Conservation (phyloP, 2,329 filamentous ascomycete species). For the Fusarium sp. region DNA sequence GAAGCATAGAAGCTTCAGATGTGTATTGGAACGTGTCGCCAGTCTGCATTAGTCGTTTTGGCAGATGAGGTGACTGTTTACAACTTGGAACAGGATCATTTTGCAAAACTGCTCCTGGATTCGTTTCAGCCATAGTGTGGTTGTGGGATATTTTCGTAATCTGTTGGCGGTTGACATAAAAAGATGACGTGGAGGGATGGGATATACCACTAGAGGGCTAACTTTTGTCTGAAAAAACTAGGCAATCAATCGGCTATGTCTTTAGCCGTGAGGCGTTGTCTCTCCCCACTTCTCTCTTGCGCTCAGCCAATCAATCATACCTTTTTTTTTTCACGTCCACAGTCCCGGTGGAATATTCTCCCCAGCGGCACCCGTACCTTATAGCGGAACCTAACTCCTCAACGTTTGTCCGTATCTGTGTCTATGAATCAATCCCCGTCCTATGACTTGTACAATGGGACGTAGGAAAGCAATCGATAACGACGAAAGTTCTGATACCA, state of each 20-base stretch:
- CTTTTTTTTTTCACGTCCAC: too few species aligned
- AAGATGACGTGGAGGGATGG: too few species aligned
- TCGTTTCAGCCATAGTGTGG: too few species aligned
- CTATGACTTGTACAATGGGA: conserved; percentile 53
- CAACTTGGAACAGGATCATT: background rate
- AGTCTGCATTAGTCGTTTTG: conserved; percentile 47
- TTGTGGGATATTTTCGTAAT: too few species aligned
- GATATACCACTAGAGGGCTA: conserved; percentile 24
- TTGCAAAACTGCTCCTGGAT: too few species aligned
- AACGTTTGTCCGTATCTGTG: too few species aligned
- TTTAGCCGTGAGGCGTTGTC: conserved; percentile 5
- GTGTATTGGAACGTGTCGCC: conserved; percentile 58
- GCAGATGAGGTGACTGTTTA: conserved; percentile 42
- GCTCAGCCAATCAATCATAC: conserved; percentile 27
- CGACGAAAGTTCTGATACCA: conserved; percentile 41
- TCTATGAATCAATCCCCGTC: conserved; percentile 9
- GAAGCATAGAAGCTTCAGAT: conserved; percentile 77
- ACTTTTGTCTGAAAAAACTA: background rate
- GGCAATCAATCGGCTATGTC: conserved; percentile 2
- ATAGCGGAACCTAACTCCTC: background rate
- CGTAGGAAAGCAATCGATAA: conserved; percentile 53
- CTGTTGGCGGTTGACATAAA: conserved; percentile 29
- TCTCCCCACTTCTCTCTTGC: background rate
- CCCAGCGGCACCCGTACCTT: conserved; percentile 36
- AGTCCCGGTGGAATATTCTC: conserved; percentile 18